Conservation (phyloP, 441 rosid genomes). For the Mallotus repandus region DNA sequence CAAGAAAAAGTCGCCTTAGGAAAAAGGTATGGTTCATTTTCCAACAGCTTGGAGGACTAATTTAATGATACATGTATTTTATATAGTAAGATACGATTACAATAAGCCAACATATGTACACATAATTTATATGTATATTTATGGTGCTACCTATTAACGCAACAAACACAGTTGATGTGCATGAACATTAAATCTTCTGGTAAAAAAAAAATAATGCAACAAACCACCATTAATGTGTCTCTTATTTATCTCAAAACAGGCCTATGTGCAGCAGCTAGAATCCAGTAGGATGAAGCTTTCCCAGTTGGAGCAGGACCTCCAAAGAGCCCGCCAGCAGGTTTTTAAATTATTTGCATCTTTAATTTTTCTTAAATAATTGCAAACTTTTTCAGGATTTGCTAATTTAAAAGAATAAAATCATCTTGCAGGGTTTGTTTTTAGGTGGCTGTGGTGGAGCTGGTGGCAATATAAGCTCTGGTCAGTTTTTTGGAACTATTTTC, state of each 20-base stretch:
- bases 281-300: conserved; percentile 87
- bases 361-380: conserved; percentile 1
- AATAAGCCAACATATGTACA: neutral
- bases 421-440: conserved; percentile 66
- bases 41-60: conserved; percentile 9
- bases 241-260: conserved; percentile 39
- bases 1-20: conserved; percentile 92
- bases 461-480: conserved; percentile 86
- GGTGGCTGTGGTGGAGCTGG: conserved; percentile 52
- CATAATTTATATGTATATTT: neutral
- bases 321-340: conserved; percentile 90
- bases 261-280: conserved; percentile 97
- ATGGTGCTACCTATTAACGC: neutral
- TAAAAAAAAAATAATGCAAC: too few species aligned
- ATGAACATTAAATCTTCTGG: too few species aligned
- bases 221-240: neutral
- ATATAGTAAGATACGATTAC: neutral
- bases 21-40: conserved; percentile 60
- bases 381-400: neutral
- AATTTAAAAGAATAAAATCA: neutral
- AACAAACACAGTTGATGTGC: too few species aligned
- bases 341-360: neutral
- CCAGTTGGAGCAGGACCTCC: conserved; percentile 94
- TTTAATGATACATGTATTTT: neutral
- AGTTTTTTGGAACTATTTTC: conserved; percentile 10